Evolutionary conservation across 805 yeast species (phyloP).

Genomic region (Sungouiozyma intestinalis): DNA sequence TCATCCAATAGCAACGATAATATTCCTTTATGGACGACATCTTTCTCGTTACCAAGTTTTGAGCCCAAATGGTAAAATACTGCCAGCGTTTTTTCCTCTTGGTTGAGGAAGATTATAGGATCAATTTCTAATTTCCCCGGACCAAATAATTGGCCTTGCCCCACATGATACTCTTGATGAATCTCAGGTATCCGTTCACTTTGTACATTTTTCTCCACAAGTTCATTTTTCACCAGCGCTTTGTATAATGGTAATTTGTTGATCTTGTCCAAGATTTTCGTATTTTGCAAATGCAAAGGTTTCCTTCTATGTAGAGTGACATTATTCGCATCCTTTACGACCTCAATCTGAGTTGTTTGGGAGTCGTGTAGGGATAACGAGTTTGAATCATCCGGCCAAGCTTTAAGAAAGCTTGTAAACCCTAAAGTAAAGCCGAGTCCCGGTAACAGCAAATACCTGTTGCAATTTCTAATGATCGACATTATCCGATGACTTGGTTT

Average conservation of each 20-base stretch:
- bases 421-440: conserved; percentile 24
- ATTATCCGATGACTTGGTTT: background rate
- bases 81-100: conserved; percentile 40
- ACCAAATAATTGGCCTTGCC: conserved; percentile 63
- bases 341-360: background rate
- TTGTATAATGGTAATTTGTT: conserved; percentile 10
- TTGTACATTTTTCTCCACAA: conserved; percentile 19
- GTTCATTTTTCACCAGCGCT: conserved; percentile 13
- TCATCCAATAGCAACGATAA: conserved; percentile 76
- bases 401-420: conserved; percentile 18
- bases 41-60: conserved; percentile 54
- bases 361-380: conserved; percentile 11
- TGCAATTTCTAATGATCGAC: conserved; percentile 3
- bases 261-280: conserved; percentile 20
- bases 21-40: conserved; percentile 73
- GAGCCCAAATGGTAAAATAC: conserved; percentile 66
- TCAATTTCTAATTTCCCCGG: conserved; percentile 60
- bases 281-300: conserved; percentile 16
- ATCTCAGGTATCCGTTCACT: conserved; percentile 45
- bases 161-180: conserved; percentile 54
- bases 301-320: conserved; percentile 1
- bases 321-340: background rate
- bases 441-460: conserved; percentile 20
- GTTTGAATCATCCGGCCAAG: conserved; percentile 25
- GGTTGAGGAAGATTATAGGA: conserved; percentile 55